Conservation (phyloP, 1,284 basidiomycete genomes). For the Pyrrhoderma lamaoense region DNA sequence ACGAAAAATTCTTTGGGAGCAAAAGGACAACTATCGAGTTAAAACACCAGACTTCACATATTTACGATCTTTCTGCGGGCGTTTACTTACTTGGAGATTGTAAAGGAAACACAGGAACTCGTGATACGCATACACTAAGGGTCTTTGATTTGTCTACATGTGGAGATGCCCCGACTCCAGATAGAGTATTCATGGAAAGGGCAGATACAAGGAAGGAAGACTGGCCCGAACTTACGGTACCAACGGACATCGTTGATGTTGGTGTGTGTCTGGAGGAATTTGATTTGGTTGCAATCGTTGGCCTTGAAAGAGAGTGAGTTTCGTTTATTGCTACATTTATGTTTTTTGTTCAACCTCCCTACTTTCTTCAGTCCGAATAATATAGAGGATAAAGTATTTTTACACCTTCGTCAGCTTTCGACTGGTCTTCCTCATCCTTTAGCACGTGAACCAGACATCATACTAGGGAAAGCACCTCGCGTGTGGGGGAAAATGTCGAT, state of each 20-base stretch:
- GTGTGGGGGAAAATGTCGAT: conserved; percentile 22
- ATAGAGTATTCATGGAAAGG: no score
- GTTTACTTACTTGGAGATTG: conserved; percentile 16
- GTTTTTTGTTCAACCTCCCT: not conserved
- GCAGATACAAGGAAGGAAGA: not conserved
- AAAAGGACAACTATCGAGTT: conserved; percentile 9
- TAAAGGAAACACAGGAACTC: not conserved
- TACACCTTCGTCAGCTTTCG: conserved; percentile 22
- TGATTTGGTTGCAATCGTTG: conserved; percentile 38
- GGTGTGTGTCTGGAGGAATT: conserved; percentile 41
- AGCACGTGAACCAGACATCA: conserved; percentile 31
- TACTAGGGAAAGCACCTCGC: conserved; percentile 22
- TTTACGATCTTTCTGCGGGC: conserved; percentile 16
- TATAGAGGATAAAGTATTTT: conserved; percentile 18
- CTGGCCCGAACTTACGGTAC: conserved; percentile 12
- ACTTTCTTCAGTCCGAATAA: no score
- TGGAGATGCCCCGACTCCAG: not conserved
- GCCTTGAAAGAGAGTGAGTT: conserved; percentile 20
- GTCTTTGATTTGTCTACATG: conserved; percentile 9
- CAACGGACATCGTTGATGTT: conserved; percentile 29
- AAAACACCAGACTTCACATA: conserved; percentile 12
- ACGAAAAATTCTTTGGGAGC: no score
- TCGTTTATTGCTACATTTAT: not conserved
- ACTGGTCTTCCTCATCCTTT: conserved; percentile 29
- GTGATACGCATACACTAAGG: conserved; percentile 10